Evolutionary conservation across 1,139 yeast genomes (phyloP), one percentile per base, ranked within the genome.

Genomic region (Trichomonascaceae sp.): DNA sequence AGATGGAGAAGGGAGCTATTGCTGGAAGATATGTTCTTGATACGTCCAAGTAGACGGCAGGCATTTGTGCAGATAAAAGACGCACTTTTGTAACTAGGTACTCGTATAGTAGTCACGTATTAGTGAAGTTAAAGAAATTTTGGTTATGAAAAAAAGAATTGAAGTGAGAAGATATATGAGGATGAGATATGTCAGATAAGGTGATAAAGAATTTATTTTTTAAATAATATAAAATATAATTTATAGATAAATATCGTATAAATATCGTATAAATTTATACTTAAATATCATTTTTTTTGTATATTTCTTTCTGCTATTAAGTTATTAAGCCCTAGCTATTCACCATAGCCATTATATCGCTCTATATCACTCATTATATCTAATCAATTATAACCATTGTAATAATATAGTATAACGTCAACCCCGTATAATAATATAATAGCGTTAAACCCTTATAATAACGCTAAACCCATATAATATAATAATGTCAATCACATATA

Each of bases 1-100:
- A 76, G 70, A 84, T 85, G 91, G 84, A 80, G 69, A 74, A 79
- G 68, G 89, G 89, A 63, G 80, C 82, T 74, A 80, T 85, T 64
- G 78, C 81, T 61, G 93, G 93, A 62, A 80, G 93, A 72, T 81
- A 82, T 65, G 87, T 84, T 55, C 80, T 84, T 58, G 89, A 84
- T 74, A 73, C 75, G 55, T 60, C 72, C 60, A 71, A 73, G 61
- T 76, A 70, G 63, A 43, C 13, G 13, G 17, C 2, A 20, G 13
- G 38, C 38, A 32, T 12, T 32, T n/a, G 15, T 32, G 15, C 15
- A 32, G n/a, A n/a, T n/a, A n/a, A n/a, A 12, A 49, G 9, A 5
- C 3, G 41, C 15, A 13, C 17, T 36, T 36, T 13, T 36, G 41
- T 36, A 36, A 27, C 7, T 22, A 22, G 8, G 32, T 27, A 27